Base-by-base conservation (phyloP, 441 rosid genomes). In the Gossypium trilobum region DNA sequence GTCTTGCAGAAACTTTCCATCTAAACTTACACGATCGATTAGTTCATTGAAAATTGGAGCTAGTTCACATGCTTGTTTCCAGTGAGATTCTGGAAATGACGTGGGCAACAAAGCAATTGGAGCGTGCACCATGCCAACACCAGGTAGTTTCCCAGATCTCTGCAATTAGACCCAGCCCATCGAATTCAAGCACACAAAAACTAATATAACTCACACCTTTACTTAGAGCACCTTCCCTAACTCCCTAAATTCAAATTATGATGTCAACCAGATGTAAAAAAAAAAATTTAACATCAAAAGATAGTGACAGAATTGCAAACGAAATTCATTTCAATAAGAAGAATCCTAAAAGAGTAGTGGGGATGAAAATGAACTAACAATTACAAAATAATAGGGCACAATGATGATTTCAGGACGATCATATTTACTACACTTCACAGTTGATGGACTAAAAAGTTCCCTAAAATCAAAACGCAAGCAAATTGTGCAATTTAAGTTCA, bases 31-130 rank as follows among this genome's bases (percentile, higher is more conserved):
- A 68, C 96, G 95, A 85, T 95, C 99, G 42, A 91, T 81, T 36
- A 95, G 91, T 70, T 95, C 92, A 76, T 93, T 95, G 85, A 95
- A 91, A 78, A 95, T 85, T 1, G 96, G 98, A 52, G 97, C 91
- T 73, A 89, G 80, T 48, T 91, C 96, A 82, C 97, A 91, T 44
- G 99, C 99, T 82, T 85, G 86, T 60, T 83, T 86, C 89, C 92
- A 95, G 5, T 86, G 82, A 69, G 59, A 75, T 78, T 90, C 88
- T 0, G 94, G 99, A 79, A 95, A 95, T 70, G 85, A 62, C 36
- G 73, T 73, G 7, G 99, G 99, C 74, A 95, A 74, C 82, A 93
- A 82, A 1, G 99, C 83, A 84, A 95, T 78, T 0, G 98, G 99
- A 31, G 96, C 96, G 74, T 95, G 99, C 46, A 82, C 83, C 92